Conservation (phyloP, 164 flowering plant genomes). For the Platanus orientalis region DNA sequence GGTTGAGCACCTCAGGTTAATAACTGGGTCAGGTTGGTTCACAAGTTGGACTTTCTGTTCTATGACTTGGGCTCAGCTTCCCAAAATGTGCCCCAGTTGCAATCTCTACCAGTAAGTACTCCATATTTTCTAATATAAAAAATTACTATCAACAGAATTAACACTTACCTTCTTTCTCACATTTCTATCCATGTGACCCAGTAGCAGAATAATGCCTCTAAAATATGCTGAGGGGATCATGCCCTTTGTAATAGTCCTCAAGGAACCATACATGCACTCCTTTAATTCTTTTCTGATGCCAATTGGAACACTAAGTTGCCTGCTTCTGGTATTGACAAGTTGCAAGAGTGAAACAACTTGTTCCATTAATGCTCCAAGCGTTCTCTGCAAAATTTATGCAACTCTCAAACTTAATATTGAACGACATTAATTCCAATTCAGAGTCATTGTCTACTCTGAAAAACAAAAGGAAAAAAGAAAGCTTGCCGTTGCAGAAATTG, state of each 20-base stretch:
- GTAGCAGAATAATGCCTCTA: slow-evolving; percentile 41
- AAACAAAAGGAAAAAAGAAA: too few relatives aligned
- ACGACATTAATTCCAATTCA: background rate
- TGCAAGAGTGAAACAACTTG: slow-evolving; percentile 42
- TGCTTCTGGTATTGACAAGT: slow-evolving; percentile 35
- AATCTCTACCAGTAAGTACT: background rate
- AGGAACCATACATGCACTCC: slow-evolving; percentile 35
- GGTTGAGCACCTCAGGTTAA: too few relatives aligned
- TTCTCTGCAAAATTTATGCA: slow-evolving; percentile 35
- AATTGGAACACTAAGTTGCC: slow-evolving; percentile 27
- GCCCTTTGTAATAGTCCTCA: slow-evolving; percentile 38
- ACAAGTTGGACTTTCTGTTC: too few relatives aligned
- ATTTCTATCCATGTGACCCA: slow-evolving; percentile 38
- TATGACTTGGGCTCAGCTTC: background rate
- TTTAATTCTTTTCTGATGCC: slow-evolving; percentile 45
- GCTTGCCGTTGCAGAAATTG: too few relatives aligned
- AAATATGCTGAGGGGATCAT: slow-evolving; percentile 69
- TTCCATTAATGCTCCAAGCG: slow-evolving; percentile 68
- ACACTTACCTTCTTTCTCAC: slow-evolving; percentile 64
- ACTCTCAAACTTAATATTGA: background rate
- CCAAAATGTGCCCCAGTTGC: background rate
- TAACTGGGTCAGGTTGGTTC: too few relatives aligned
- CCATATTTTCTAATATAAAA: background rate
- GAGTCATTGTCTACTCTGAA: too few relatives aligned
- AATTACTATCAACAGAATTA: background rate